A percentile compares a stretch with the other conserved stretches of the same genome.
phyloP scores from a whole-genome alignment of 1,139 yeast species.

The Diutina neorugosa region DNA sequence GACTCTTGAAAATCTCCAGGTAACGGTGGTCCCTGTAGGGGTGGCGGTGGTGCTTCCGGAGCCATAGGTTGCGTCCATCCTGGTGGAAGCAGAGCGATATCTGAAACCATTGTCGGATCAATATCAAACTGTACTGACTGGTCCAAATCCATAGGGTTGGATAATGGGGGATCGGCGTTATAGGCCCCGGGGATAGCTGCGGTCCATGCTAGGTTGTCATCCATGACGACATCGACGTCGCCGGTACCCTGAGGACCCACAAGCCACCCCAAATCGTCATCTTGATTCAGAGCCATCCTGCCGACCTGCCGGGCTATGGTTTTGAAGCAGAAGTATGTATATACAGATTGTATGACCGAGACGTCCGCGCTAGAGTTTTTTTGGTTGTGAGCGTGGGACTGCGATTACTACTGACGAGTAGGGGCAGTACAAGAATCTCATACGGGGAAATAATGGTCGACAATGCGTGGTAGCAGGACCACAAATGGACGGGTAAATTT shows the following conservation, averaged over 20 bases:
- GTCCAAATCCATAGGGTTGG: constrained; percentile 22
- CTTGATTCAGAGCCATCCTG: neutral
- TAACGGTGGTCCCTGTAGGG: neutral
- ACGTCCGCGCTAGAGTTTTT: neutral
- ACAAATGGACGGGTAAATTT: neutral
- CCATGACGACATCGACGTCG: constrained; percentile 3
- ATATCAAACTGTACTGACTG: constrained; percentile 25
- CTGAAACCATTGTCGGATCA: constrained; percentile 10
- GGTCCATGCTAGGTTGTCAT: neutral
- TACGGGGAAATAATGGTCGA: no score
- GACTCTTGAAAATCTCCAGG: neutral
- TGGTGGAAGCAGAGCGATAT: constrained; percentile 3
- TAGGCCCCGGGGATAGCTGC: neutral
- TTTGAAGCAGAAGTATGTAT: neutral
- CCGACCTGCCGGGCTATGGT: neutral
- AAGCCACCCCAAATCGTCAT: constrained; percentile 2
- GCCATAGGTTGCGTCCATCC: neutral
- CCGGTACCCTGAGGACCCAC: neutral
- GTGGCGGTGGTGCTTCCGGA: neutral
- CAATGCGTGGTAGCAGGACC: no score
- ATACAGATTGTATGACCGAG: neutral
- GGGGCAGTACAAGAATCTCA: neutral
- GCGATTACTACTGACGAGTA: neutral
- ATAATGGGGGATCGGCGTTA: neutral
- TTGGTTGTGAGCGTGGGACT: neutral